Percentiles rank a stretch among this genome's conserved stretches.
These are phyloP conservation scores for Somion occarium DNA, from an alignment of 1,284 basidiomycete genomes.

Conservation along the genomic window DNA sequence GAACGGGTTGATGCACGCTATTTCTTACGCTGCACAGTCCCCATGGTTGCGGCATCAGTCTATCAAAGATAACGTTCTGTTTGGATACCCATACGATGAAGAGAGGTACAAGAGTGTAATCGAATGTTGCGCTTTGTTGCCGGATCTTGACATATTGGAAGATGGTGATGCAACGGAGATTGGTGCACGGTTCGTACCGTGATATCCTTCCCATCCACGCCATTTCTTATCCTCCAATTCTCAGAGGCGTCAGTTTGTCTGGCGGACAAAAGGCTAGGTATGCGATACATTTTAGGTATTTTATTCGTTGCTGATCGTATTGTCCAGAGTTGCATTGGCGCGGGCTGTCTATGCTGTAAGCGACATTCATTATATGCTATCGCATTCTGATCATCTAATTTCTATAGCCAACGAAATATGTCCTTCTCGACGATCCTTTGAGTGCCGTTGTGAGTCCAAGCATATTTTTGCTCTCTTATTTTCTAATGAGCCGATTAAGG, in stretches of 20 bases:
- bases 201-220: no score
- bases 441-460: slow-evolving; percentile 56
- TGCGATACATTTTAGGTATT: neutral
- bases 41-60: slow-evolving; percentile 77
- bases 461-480: neutral
- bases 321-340: slow-evolving; percentile 57
- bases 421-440: slow-evolving; percentile 68
- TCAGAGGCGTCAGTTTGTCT: slow-evolving; percentile 51
- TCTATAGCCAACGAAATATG: slow-evolving; percentile 45
- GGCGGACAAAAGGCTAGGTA: slow-evolving; percentile 63
- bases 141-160: slow-evolving; percentile 52
- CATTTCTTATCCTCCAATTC: neutral
- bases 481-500: no score
- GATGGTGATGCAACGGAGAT: slow-evolving; percentile 36
- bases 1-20: slow-evolving; percentile 62
- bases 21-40: slow-evolving; percentile 82
- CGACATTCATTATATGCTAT: neutral
- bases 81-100: slow-evolving; percentile 63
- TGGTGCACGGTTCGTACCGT: slow-evolving; percentile 28
- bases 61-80: slow-evolving; percentile 70
- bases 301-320: slow-evolving; percentile 18
- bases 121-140: slow-evolving; percentile 66
- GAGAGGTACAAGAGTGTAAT: slow-evolving; percentile 61
- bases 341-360: slow-evolving; percentile 59
- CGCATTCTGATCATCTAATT: neutral